Conservation (phyloP, 805 yeast species). For the Hanseniaspora valbyensis region DNA sequence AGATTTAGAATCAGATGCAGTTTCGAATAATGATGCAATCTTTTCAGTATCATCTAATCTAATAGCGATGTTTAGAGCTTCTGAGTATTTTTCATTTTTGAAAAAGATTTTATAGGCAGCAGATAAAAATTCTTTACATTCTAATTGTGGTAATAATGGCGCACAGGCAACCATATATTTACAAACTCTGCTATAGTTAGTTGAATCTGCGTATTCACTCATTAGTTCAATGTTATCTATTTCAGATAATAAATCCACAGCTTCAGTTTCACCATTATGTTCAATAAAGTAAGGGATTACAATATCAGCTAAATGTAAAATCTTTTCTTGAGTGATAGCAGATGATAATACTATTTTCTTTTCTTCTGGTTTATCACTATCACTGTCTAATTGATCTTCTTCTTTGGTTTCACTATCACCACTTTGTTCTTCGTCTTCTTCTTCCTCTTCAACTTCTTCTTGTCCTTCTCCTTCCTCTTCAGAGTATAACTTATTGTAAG, state of each 20-base stretch:
- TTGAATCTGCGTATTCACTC: conserved; percentile 72
- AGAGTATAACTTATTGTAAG: conserved; percentile 46
- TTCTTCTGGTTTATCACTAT: conserved; percentile 17
- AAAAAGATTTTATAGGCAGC: conserved; percentile 83
- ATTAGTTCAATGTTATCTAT: conserved; percentile 77
- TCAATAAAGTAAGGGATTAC: conserved; percentile 82
- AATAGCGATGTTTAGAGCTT: conserved; percentile 82
- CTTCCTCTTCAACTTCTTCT: conserved; percentile 14
- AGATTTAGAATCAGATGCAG: conserved; percentile 53
- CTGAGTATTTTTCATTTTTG: conserved; percentile 67
- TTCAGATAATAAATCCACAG: conserved; percentile 85
- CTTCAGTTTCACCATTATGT: conserved; percentile 97
- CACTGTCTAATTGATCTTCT: conserved; percentile 5
- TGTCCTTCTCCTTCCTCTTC: conserved; percentile 1
- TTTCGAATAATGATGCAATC: conserved; percentile 68
- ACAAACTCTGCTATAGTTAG: conserved; percentile 80
- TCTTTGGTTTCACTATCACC: conserved; percentile 14
- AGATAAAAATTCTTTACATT: conserved; percentile 70
- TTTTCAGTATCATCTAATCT: conserved; percentile 73
- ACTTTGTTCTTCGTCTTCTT: conserved; percentile 16
- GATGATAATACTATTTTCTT: conserved; percentile 14
- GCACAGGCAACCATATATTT: conserved; percentile 91
- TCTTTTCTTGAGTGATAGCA: conserved; percentile 31
- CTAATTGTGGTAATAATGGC: conserved; percentile 92
- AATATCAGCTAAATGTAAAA: conserved; percentile 57